A percentile compares a stretch with the other conserved stretches of the same genome.
Conservation (phyloP, 2,329 filamentous ascomycete species). For the Teratosphaeriaceae sp. region DNA sequence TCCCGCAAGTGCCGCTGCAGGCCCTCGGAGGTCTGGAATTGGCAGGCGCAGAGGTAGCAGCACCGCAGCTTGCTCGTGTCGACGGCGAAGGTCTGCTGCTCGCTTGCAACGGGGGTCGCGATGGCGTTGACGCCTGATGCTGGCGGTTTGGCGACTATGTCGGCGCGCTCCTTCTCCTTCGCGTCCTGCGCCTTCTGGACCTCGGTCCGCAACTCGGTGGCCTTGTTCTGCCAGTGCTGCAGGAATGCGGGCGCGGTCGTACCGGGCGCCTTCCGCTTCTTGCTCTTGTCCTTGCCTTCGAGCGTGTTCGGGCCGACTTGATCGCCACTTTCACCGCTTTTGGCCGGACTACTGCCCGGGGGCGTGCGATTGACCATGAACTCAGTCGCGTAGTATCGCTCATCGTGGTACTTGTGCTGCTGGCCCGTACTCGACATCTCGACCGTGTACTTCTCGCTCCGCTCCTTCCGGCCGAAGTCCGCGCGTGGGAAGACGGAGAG, state of each 20-base stretch:
- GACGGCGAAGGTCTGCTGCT: slow-evolving; percentile 10
- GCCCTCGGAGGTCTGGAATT: slow-evolving; percentile 10
- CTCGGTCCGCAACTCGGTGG: slow-evolving; percentile 20
- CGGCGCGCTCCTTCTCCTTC: slow-evolving; percentile 8
- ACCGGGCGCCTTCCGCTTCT: slow-evolving; percentile 6
- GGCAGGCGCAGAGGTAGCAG: slow-evolving; percentile 22
- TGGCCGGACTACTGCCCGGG: slow-evolving; percentile 6
- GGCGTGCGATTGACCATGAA: slow-evolving; percentile 16
- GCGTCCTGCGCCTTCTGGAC: slow-evolving; percentile 6
- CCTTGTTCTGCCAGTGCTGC: slow-evolving; percentile 22
- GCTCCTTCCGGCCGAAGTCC: slow-evolving; percentile 50
- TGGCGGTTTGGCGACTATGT: slow-evolving; percentile 7
- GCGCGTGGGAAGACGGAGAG: slow-evolving; percentile 79
- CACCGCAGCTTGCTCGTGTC: slow-evolving; percentile 11
- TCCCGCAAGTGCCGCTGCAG: slow-evolving; percentile 54
- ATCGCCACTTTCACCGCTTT: background rate
- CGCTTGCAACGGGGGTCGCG: slow-evolving; percentile 7
- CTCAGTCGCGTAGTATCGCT: slow-evolving; percentile 17
- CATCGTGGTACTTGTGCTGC: slow-evolving; percentile 16
- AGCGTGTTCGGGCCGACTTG: background rate
- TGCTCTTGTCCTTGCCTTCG: slow-evolving; percentile 3
- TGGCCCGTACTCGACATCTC: slow-evolving; percentile 10
- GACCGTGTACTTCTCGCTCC: slow-evolving; percentile 11
- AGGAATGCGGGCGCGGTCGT: slow-evolving; percentile 12
- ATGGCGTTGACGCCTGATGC: slow-evolving; percentile 11